A percentile compares a stretch with the other conserved stretches of the same genome.
phyloP scores from a whole-genome alignment of 2,329 filamentous ascomycete genomes.

The Elsinoe perseae region DNA sequence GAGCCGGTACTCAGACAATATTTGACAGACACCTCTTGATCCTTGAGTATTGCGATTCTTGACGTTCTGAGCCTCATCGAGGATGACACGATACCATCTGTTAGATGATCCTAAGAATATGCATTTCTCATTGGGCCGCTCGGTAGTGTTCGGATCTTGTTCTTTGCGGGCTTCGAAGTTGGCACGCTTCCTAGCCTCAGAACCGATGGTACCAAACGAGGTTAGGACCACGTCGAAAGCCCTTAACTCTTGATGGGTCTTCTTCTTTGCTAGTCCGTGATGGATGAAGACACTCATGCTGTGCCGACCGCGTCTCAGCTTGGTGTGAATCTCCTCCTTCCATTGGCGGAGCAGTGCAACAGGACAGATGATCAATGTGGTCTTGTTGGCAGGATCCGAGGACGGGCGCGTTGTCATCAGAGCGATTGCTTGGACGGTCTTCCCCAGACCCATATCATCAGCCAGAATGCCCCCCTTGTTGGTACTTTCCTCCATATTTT shows the following conservation, averaged over 20 bases:
- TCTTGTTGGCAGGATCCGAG: slow-evolving; percentile 51
- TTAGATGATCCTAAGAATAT: slow-evolving; percentile 44
- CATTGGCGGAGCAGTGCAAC: slow-evolving; percentile 76
- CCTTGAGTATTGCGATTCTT: slow-evolving; percentile 63
- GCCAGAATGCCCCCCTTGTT: slow-evolving; percentile 70
- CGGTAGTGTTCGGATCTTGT: slow-evolving; percentile 33
- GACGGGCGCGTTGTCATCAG: slow-evolving; percentile 65
- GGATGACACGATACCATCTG: slow-evolving; percentile 59
- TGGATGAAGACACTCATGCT: slow-evolving; percentile 59
- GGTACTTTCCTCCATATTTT: slow-evolving; percentile 60
- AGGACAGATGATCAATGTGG: slow-evolving; percentile 75
- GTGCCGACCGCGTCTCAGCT: slow-evolving; percentile 51
- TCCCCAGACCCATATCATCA: slow-evolving; percentile 77
- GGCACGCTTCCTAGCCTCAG: slow-evolving; percentile 57
- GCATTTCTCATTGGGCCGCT: slow-evolving; percentile 29
- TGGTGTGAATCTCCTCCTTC: slow-evolving; percentile 68
- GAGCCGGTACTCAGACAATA: slow-evolving; percentile 58
- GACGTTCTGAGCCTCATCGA: slow-evolving; percentile 75
- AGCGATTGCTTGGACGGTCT: slow-evolving; percentile 74
- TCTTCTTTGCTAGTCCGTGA: slow-evolving; percentile 53
- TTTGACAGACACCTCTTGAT: slow-evolving; percentile 50
- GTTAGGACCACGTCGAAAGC: slow-evolving; percentile 68
- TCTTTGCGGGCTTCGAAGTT: slow-evolving; percentile 44
- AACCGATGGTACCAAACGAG: slow-evolving; percentile 64
- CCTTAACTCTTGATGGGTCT: slow-evolving; percentile 54